phyloP scores from a whole-genome alignment of 306 rosid species.

The Quercus bicolor region DNA sequence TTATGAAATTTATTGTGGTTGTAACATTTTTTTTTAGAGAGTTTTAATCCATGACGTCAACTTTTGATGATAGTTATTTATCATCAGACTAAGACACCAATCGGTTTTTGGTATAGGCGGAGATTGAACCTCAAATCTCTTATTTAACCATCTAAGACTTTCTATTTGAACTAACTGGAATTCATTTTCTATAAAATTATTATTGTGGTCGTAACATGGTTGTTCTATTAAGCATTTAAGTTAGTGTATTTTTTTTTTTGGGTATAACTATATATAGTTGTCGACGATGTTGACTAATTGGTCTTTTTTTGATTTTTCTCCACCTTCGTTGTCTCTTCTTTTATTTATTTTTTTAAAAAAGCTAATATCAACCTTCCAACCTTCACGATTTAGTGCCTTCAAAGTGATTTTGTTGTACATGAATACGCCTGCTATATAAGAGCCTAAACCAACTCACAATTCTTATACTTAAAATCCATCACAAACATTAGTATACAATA shows the following conservation, averaged over 20 bases:
- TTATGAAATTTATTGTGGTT: too few species aligned
- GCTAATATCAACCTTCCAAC: background rate
- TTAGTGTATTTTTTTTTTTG: background rate
- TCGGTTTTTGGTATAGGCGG: accelerated
- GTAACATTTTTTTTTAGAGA: too few species aligned
- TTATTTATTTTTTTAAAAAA: background rate
- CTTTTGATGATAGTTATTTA: too few species aligned
- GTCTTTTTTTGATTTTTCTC: background rate
- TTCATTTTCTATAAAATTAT: too few species aligned
- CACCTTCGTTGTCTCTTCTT: constrained; percentile 3
- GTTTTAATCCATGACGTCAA: too few species aligned
- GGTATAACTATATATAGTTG: background rate
- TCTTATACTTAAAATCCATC: background rate
- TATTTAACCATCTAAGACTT: too few species aligned
- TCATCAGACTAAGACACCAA: too few species aligned
- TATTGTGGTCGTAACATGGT: too few species aligned
- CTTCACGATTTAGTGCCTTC: constrained; percentile 21
- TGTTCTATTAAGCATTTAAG: too few species aligned
- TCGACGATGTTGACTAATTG: constrained; percentile 1
- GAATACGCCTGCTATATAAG: background rate
- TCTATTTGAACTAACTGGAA: too few species aligned
- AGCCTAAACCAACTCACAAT: background rate
- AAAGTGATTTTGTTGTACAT: background rate
- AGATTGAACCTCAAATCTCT: accelerated
- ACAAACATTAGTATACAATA: background rate